Conservation (phyloP, 345 rosid species). For the Clarkia xantiana region DNA sequence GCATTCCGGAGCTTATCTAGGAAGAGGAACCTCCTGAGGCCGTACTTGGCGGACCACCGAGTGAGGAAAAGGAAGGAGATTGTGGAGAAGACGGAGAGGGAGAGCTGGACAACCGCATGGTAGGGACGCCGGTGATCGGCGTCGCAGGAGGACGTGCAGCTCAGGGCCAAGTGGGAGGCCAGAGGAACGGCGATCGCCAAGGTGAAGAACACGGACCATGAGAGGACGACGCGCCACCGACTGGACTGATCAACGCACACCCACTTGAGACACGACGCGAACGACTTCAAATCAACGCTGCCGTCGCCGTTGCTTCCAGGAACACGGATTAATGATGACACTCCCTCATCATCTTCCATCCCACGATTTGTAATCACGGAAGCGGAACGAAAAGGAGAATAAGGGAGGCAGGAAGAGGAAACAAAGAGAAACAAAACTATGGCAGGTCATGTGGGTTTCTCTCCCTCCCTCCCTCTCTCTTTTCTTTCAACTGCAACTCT, state of each 20-base stretch:
- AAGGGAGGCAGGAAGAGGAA: too few species aligned
- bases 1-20: constrained; percentile 49
- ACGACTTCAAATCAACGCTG: constrained; percentile 19
- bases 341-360: constrained; percentile 35
- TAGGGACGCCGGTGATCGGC: constrained; percentile 55
- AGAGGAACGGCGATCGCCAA: constrained; percentile 48
- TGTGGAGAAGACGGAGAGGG: constrained; percentile 56
- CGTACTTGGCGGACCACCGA: constrained; percentile 56
- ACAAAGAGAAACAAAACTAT: too few species aligned
- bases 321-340: background rate
- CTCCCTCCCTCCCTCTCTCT: too few species aligned
- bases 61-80: constrained; percentile 53
- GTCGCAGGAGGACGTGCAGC: constrained; percentile 52
- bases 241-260: constrained; percentile 50
- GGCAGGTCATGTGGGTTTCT: too few species aligned
- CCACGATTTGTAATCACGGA: constrained; percentile 1
- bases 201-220: constrained; percentile 62
- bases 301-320: constrained; percentile 4
- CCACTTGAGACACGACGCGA: constrained; percentile 33
- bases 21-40: constrained; percentile 53
- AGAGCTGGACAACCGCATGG: constrained; percentile 54
- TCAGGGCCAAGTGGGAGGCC: constrained; percentile 52
- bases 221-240: constrained; percentile 30
- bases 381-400: too few species aligned
- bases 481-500: too few species aligned